Percentiles rank a stretch among this genome's conserved stretches.
These are phyloP conservation scores for Fusarium abutilonis DNA, from an alignment of 2,329 filamentous ascomycete species.

Conservation along the genomic window DNA sequence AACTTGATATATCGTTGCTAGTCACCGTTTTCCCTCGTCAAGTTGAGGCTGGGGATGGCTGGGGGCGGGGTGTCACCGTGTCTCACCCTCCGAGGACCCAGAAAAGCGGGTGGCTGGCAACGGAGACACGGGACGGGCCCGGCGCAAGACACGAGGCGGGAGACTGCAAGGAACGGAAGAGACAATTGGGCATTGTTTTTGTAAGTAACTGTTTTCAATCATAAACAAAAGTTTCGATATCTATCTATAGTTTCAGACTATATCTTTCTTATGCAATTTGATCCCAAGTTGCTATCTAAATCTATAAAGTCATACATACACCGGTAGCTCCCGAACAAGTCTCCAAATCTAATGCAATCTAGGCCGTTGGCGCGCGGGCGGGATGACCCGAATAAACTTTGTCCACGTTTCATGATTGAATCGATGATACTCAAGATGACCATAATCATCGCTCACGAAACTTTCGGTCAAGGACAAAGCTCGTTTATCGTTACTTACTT, in stretches of 20 bases:
- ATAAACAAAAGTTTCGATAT: not conserved
- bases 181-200: constrained; percentile 3
- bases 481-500: not conserved
- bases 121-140: constrained; percentile 33
- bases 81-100: constrained; percentile 27
- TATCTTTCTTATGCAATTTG: not conserved
- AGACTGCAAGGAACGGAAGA: constrained; percentile 25
- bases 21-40: constrained; percentile 23
- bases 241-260: not conserved
- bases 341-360: constrained; percentile 6
- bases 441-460: not conserved
- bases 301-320: constrained; percentile 10
- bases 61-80: constrained; percentile 33
- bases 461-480: not conserved
- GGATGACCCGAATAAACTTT: constrained; percentile 43
- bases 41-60: constrained; percentile 39
- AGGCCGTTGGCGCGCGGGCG: constrained; percentile 35
- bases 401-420: constrained; percentile 10
- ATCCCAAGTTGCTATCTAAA: not conserved
- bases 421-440: too few relatives aligned
- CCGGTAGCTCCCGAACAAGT: constrained; percentile 20
- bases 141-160: constrained; percentile 15
- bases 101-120: constrained; percentile 40
- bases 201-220: not conserved
- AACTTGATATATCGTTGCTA: constrained; percentile 26